Evolutionary conservation across 495 filamentous ascomycete genomes (phyloP).

Genomic region (Tirmania nivea): DNA sequence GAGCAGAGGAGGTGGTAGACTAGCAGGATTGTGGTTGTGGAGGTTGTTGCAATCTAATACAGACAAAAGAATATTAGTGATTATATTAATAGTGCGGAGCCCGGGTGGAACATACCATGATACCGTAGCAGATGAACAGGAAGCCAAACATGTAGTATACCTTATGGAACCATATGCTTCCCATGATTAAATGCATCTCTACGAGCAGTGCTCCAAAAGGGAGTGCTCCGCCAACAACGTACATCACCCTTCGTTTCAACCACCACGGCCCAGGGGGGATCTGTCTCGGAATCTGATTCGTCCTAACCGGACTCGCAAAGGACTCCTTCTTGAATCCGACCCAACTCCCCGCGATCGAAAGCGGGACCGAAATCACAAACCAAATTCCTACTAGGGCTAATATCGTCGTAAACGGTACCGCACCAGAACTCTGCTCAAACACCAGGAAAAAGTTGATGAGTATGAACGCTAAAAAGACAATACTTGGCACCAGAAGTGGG

Average conservation of each 20-base stretch:
- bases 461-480: conserved; percentile 82
- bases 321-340: conserved; percentile 53
- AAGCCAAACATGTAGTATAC: conserved; percentile 99
- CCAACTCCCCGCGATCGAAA: conserved; percentile 83
- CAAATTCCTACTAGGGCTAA: conserved; percentile 77
- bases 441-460: conserved; percentile 89
- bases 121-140: conserved; percentile 86
- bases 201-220: conserved; percentile 95
- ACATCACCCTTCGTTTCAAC: conserved; percentile 62
- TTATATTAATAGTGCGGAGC: neutral
- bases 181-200: conserved; percentile 97
- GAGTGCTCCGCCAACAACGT: conserved; percentile 72
- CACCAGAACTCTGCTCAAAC: conserved; percentile 72
- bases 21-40: conserved; percentile 74
- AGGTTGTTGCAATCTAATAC: conserved; percentile 56
- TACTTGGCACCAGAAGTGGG: conserved; percentile 60
- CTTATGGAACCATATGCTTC: conserved; percentile 87
- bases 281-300: conserved; percentile 94
- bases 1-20: conserved; percentile 87
- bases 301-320: conserved; percentile 62
- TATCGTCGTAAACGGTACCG: conserved; percentile 94
- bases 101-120: conserved; percentile 36
- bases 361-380: conserved; percentile 86
- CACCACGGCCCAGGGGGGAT: conserved; percentile 67
- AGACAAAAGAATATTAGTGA: neutral